These are phyloP conservation scores for Sugiyamaella lignohabitans DNA, from an alignment of 805 yeast species.

Conservation along the genomic window DNA sequence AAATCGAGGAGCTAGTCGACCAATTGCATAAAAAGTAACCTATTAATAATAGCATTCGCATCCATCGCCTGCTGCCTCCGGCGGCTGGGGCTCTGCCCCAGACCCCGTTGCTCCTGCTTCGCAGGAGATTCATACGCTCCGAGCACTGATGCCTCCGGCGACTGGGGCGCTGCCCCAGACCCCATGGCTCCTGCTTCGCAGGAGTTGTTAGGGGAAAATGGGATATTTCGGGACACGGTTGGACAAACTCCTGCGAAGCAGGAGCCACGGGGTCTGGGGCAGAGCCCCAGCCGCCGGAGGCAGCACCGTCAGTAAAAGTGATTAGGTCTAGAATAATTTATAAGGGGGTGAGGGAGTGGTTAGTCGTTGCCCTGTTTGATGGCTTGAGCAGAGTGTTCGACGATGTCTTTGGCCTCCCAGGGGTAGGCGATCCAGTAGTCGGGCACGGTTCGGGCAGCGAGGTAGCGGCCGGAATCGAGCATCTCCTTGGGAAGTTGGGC, in stretches of 20 bases:
- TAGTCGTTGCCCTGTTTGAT: constrained; percentile 55
- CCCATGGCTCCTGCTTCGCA: no score
- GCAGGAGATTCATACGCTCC: no score
- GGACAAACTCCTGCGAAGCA: no score
- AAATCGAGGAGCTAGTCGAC: constrained; percentile 80
- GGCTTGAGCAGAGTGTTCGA: constrained; percentile 62
- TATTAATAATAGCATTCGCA: neutral
- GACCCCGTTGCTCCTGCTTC: no score
- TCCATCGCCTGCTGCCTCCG: neutral
- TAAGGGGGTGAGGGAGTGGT: neutral
- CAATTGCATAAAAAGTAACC: constrained; percentile 27
- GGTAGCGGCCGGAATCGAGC: constrained; percentile 58
- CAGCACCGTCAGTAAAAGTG: no score
- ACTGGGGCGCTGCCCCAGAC: no score
- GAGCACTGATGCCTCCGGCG: no score
- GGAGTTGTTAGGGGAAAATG: no score
- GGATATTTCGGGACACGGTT: no score
- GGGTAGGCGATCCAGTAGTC: constrained; percentile 88
- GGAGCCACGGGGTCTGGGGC: no score
- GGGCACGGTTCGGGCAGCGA: constrained; percentile 67
- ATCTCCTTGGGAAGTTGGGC: constrained; percentile 62
- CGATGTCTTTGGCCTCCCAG: constrained; percentile 83
- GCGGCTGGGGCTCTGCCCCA: constrained; percentile 1
- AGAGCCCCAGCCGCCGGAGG: no score
- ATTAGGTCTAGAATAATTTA: no score